Base-by-base conservation (phyloP, 2,329 filamentous ascomycete species). In the Trichophyton verrucosum region DNA sequence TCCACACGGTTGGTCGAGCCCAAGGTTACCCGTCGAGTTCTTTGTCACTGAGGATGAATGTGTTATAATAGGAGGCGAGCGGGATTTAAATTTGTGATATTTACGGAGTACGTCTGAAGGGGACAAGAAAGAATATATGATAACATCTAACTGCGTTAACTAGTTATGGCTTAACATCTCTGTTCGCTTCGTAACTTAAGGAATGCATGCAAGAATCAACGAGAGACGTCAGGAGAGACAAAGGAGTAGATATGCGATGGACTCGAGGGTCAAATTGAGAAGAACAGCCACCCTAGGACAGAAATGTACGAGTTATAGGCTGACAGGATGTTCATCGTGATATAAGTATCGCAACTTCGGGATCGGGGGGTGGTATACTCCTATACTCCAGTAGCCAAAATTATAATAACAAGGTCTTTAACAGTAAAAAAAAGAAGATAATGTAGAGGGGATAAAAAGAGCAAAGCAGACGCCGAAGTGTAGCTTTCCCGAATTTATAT, bases 401-500 rank as follows among this genome's bases (percentile, higher is more conserved):
- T 36, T 55, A 33, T 55, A 13, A 17, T 20, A 53, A 53, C 13
- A 33, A 36, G 4, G 13, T 55, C 30, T 55, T 36, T 36, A 36
- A 5, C 7, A 15, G 24, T 9, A 3, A 55, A 17, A 3, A 55
- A 17, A 6, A 15, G 24, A 36, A n/a, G 6, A 30, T 30, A 30
- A 30, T 30, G 27, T 17, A 8, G 27, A 53, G 17, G 17, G n/a
- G 15, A 2, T 15, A 3, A 17, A 33, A 53, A 30, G 3, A 15
- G 22, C 27, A 11, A 33, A 22, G 49, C 27, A n/a, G 33, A 6
- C 13, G 27, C 2, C 33, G 11, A 33, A n/a, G 3, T 55, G n/a
- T 55, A 20, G 17, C 51, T 42, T 15, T 11, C 55, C 55, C 55
- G 55, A 57, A 57, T 36, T 17, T 40, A 30, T 57, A 57, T 57